These are phyloP conservation scores for Polyrhizophydium stewartii DNA, from an alignment of 371 early-diverging fungal genomes.

Conservation along the genomic window DNA sequence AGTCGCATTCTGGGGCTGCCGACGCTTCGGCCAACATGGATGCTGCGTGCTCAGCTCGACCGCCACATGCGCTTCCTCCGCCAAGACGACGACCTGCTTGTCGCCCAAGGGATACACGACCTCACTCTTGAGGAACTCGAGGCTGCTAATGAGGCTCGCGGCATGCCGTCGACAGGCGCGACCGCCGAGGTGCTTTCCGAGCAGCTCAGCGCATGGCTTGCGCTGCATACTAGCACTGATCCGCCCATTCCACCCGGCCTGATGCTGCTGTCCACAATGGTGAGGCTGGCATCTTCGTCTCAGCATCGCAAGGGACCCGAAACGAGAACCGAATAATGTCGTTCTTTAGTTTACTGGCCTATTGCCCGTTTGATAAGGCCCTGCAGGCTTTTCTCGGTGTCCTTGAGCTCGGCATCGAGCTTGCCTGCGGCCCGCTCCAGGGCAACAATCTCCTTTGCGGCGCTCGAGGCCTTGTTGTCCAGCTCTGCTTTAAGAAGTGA, in stretches of 20 bases:
- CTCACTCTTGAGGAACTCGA: neutral
- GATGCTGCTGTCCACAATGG: neutral
- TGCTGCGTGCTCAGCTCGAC: neutral
- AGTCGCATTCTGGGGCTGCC: neutral
- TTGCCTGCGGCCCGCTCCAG: constrained; percentile 30
- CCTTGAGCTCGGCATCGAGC: constrained; percentile 31
- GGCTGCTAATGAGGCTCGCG: neutral
- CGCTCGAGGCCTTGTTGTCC: constrained; percentile 12
- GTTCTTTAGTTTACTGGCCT: neutral
- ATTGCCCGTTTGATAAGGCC: constrained; percentile 21
- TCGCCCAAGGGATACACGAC: neutral
- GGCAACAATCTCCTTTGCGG: constrained; percentile 25
- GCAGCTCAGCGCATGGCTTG: neutral
- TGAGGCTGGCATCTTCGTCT: too few species aligned
- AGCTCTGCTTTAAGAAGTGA: constrained; percentile 18
- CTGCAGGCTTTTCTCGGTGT: constrained; percentile 28
- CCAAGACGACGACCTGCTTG: neutral
- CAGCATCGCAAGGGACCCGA: too few species aligned
- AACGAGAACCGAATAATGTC: too few species aligned
- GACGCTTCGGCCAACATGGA: neutral
- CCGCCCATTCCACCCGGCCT: neutral
- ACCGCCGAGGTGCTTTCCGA: neutral
- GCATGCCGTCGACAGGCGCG: neutral
- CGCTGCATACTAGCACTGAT: neutral
- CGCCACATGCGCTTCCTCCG: neutral